A percentile compares a stretch with the other conserved stretches of the same genome.
Evolutionary conservation across 192 early-diverging fungal species (phyloP).

Genomic region (Glomus cerebriforme): DNA sequence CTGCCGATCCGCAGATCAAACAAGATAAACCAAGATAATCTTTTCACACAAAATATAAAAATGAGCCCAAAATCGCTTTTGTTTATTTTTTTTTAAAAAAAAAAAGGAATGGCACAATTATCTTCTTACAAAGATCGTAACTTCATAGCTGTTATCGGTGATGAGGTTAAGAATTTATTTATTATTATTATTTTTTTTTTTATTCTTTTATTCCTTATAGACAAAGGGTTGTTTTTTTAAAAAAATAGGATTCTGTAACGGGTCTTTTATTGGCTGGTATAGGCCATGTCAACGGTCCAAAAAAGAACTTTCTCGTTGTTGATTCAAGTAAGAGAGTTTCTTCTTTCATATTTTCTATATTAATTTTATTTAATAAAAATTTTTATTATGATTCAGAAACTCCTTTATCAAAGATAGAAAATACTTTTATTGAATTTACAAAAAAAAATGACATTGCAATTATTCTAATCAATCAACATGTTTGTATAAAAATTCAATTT

Average conservation of each 20-base stretch:
- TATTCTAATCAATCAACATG: constrained; percentile 96
- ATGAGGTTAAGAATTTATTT: constrained; percentile 50
- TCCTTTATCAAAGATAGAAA: constrained; percentile 68
- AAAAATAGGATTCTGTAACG: constrained; percentile 78
- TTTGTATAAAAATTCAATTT: constrained; percentile 36
- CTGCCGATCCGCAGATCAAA: too few relatives aligned
- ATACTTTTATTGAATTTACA: constrained; percentile 86
- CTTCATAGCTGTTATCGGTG: constrained; percentile 66
- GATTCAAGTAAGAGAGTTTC: constrained; percentile 75
- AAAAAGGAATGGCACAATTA: neutral
- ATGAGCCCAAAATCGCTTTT: neutral
- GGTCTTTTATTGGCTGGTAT: constrained; percentile 97
- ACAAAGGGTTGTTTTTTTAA: neutral
- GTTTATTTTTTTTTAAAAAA: neutral
- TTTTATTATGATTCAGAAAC: constrained; percentile 59
- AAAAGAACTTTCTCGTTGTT: constrained; percentile 95
- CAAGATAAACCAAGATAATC: too few relatives aligned
- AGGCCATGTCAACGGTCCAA: constrained; percentile 94
- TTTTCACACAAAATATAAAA: neutral
- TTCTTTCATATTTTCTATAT: neutral
- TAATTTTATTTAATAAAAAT: neutral
- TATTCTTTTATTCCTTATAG: neutral
- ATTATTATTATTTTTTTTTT: neutral
- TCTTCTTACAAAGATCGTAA: constrained; percentile 51
- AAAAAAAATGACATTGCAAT: constrained; percentile 96